These are phyloP conservation scores for Wallacemonas sp. DNA, from an alignment of 208 protist genomes.

Conservation along the genomic window DNA sequence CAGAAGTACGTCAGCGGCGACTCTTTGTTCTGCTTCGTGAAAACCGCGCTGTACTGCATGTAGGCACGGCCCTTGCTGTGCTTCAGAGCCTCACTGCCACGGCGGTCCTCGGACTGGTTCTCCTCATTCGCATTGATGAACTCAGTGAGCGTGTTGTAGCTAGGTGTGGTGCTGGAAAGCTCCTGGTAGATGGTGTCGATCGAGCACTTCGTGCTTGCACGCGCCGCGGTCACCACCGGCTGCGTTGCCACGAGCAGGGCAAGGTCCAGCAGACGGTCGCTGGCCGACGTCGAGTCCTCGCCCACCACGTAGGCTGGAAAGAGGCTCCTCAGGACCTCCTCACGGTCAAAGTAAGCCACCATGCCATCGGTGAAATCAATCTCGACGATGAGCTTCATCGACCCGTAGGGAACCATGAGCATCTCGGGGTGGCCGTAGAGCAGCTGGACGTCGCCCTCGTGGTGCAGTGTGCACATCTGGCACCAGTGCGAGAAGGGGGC, in stretches of 20 bases:
- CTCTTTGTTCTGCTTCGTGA: conserved; percentile 44
- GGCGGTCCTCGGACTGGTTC: conserved; percentile 20
- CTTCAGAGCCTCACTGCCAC: conserved; percentile 46
- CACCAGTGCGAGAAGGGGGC: conserved; percentile 86
- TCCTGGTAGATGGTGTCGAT: conserved; percentile 65
- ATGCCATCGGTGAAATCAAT: conserved; percentile 56
- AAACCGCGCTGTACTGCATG: conserved; percentile 78
- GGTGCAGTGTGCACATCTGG: conserved; percentile 80
- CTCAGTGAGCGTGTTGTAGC: conserved; percentile 48
- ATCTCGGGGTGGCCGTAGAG: conserved; percentile 79
- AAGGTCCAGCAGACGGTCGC: conserved; percentile 80
- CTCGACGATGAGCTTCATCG: conserved; percentile 69
- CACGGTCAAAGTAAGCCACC: conserved; percentile 65
- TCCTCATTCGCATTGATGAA: conserved; percentile 49
- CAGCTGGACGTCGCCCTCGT: conserved; percentile 69
- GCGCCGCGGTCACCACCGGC: conserved; percentile 61
- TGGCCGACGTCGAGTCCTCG: conserved; percentile 47
- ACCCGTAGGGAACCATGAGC: conserved; percentile 76
- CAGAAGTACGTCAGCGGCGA: conserved; percentile 75
- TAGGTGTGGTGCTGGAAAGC: conserved; percentile 40
- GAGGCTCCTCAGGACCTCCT: conserved; percentile 58
- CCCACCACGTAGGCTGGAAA: conserved; percentile 60
- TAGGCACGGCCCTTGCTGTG: conserved; percentile 79
- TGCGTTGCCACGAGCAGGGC: conserved; percentile 73
- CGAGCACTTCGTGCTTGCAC: conserved; percentile 43